A percentile compares a stretch with the other conserved stretches of the same genome.
These are phyloP conservation scores for Sungouiozyma ichnusensis DNA, from an alignment of 805 yeast species.

Conservation along the genomic window DNA sequence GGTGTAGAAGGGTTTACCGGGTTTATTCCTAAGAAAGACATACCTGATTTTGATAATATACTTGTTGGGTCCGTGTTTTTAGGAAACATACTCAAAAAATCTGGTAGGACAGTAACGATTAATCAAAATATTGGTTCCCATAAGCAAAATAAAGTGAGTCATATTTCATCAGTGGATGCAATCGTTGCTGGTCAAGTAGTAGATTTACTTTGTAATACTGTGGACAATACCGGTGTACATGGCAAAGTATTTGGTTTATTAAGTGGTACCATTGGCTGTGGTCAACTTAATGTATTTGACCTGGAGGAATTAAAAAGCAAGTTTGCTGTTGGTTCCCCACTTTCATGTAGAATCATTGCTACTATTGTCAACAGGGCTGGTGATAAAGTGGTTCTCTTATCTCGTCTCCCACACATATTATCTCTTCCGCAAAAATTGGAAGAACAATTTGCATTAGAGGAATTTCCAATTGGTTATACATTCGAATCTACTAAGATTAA, in stretches of 20 bases:
- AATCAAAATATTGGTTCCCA: conserved; percentile 36
- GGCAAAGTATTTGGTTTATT: conserved; percentile 67
- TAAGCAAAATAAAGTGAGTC: conserved; percentile 38
- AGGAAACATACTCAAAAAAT: conserved; percentile 41
- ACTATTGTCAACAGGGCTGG: conserved; percentile 40
- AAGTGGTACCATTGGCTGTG: conserved; percentile 56
- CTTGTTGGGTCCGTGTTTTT: conserved; percentile 62
- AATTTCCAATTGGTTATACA: conserved; percentile 71
- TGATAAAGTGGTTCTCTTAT: conserved; percentile 48
- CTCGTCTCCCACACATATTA: conserved; percentile 48
- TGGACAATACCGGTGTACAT: conserved; percentile 51
- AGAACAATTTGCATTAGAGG: conserved; percentile 37
- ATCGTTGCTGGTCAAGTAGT: conserved; percentile 79
- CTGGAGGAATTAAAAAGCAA: conserved; percentile 45
- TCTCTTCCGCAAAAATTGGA: conserved; percentile 10
- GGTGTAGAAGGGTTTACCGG: conserved; percentile 56
- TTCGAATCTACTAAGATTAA: conserved; percentile 43
- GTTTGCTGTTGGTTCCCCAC: conserved; percentile 54
- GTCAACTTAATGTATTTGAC: conserved; percentile 47
- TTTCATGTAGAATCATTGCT: conserved; percentile 64
- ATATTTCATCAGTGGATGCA: conserved; percentile 67
- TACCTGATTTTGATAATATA: conserved; percentile 33
- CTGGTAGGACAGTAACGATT: conserved; percentile 39
- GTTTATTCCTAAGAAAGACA: conserved; percentile 64
- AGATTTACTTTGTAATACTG: conserved; percentile 57